phyloP scores from a whole-genome alignment of 2,329 filamentous ascomycete species.

The Xylaria sp. region DNA sequence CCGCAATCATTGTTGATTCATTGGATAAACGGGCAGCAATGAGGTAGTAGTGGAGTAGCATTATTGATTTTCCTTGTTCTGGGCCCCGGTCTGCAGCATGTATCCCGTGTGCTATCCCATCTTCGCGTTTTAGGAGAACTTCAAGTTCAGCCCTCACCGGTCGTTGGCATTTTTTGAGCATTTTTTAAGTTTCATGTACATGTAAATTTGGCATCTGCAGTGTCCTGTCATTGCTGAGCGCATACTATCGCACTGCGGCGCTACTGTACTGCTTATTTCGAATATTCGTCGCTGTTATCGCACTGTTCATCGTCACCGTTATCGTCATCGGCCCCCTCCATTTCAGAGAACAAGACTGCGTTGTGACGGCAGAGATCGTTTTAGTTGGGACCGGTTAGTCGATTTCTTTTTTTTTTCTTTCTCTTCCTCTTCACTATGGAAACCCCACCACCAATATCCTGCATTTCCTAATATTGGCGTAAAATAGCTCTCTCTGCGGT shows the following conservation, averaged over 20 bases:
- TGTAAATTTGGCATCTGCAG: constrained; percentile 11
- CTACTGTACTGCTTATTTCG: constrained; percentile 11
- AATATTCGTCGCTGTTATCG: constrained; percentile 3
- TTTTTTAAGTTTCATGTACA: constrained; percentile 3
- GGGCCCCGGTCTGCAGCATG: background rate
- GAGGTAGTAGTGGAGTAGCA: constrained; percentile 11
- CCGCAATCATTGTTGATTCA: constrained; percentile 27
- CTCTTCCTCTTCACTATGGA: background rate
- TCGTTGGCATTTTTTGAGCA: background rate
- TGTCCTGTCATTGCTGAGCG: constrained; percentile 5
- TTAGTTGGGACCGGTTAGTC: constrained; percentile 21
- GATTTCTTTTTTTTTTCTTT: background rate
- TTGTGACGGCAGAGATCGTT: constrained; percentile 12
- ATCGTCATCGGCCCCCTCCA: constrained; percentile 3
- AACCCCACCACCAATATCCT: background rate
- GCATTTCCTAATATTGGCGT: constrained; percentile 8
- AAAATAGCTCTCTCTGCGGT: constrained; percentile 24
- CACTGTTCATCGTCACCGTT: constrained; percentile 14
- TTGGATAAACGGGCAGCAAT: constrained; percentile 17
- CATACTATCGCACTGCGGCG: background rate
- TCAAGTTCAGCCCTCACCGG: constrained; percentile 4
- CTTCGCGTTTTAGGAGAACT: constrained; percentile 12
- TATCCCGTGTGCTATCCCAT: background rate
- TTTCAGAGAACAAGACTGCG: constrained; percentile 1
- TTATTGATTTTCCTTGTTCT: constrained; percentile 13